Evolutionary conservation across 2,329 filamentous ascomycete genomes (phyloP), one percentile per base, ranked within the genome.

Genomic region (Fusarium metavorans): DNA sequence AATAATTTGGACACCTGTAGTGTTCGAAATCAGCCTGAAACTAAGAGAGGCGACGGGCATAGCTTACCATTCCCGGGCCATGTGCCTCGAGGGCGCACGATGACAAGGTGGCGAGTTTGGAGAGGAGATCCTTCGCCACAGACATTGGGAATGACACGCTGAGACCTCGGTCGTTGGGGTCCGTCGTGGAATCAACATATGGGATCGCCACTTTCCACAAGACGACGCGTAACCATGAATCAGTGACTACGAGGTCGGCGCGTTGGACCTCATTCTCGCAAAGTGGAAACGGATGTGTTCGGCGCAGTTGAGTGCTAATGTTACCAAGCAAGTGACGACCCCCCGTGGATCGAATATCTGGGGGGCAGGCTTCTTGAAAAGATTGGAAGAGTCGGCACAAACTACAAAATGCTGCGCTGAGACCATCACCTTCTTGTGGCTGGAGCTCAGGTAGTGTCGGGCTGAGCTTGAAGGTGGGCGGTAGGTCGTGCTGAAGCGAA

Each of bases 191-290:
- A 3, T 71, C 63, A 3, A 71, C 34, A 0, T 63, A 68, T 1
- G 69, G 69, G 2, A 71, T 71, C 6, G 69, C 68, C 4, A 64
- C 69, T 20, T 71, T 71, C 69, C 69, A 71, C 11, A 71, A n/a
- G 11, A 71, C 63, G 4, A 71, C 69, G 3, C 69, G 64, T 1
- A 71, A 10, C 69, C 69, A 71, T 3, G 69, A 71, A 6, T 71
- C 69, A 2, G 69, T 71, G 0, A 71, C 69, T 11, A 71, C 63
- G 1, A 71, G 66, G 8, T 71, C 69, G 1, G 69, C 69, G 11
- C 63, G 43, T 25, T 71, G 69, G 0, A 71, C 32, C 16, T 71
- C 69, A n/a, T 63, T 71, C 5, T 71, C 63, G 13, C 57, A 71
- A 4, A 41, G 34, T 2, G 68, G 68, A 3, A 71, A 45, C 2